These are phyloP conservation scores for Nyssa sinensis DNA, from an alignment of 148 eudicot genomes.

Conservation along the genomic window DNA sequence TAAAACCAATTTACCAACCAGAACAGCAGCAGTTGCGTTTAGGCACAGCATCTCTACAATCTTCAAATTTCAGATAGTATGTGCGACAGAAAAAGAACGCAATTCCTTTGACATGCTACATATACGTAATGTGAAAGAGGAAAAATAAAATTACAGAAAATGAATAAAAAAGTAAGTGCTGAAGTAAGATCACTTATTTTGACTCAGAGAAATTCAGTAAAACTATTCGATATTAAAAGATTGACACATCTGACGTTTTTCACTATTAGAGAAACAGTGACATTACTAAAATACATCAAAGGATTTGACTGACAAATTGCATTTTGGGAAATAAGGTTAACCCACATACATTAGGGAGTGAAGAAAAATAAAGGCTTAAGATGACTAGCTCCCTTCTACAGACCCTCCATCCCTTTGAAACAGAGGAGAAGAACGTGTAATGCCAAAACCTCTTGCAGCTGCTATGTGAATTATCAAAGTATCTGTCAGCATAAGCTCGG, in stretches of 20 bases:
- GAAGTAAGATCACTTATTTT: neutral
- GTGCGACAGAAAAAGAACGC: neutral
- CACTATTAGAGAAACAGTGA: neutral
- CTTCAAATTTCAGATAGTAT: constrained; percentile 1
- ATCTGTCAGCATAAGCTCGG: constrained; percentile 25
- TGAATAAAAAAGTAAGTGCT: neutral
- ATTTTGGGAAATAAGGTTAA: neutral
- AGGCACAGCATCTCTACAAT: neutral
- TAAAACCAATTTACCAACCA: neutral
- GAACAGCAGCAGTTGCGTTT: neutral
- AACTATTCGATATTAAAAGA: neutral
- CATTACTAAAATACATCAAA: constrained; percentile 10
- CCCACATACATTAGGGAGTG: neutral
- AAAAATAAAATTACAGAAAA: neutral
- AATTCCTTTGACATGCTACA: neutral
- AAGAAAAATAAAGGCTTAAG: neutral
- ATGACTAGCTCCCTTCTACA: constrained; percentile 3
- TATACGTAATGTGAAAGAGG: neutral
- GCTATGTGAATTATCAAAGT: constrained; percentile 11
- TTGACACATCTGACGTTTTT: neutral
- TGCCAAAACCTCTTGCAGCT: constrained; percentile 14
- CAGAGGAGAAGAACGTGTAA: neutral
- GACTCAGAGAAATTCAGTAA: neutral
- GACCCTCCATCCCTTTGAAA: constrained; percentile 18
- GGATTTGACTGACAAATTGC: neutral